These are phyloP conservation scores for Hypoxylon sp. DNA, from an alignment of 2,329 filamentous ascomycete species.

Conservation along the genomic window DNA sequence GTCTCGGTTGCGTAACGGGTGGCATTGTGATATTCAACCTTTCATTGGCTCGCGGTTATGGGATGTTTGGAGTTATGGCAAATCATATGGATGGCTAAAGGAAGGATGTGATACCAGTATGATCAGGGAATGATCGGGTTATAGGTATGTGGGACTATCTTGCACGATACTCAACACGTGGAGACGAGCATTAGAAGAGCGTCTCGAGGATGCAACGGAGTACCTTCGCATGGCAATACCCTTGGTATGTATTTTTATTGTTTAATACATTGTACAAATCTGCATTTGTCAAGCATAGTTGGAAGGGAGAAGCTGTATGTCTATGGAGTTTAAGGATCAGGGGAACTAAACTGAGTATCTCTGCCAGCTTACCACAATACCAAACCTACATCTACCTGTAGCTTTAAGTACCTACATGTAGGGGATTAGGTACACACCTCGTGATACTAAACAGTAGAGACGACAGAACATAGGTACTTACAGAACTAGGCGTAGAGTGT, in stretches of 20 bases:
- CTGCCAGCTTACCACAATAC: background rate
- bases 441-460: background rate
- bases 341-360: constrained; percentile 3
- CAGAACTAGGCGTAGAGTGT: background rate
- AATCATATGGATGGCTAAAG: constrained; percentile 39
- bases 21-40: constrained; percentile 15
- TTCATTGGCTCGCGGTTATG: constrained; percentile 45
- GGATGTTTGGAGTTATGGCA: constrained; percentile 45
- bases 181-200: constrained; percentile 36
- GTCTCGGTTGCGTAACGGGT: constrained; percentile 45
- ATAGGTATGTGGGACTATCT: constrained; percentile 41
- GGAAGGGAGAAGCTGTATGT: constrained; percentile 10
- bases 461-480: background rate
- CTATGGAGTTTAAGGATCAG: constrained; percentile 4
- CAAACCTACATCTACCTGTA: background rate
- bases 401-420: background rate
- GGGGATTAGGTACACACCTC: background rate
- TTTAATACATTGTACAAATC: constrained; percentile 51
- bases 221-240: constrained; percentile 48
- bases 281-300: constrained; percentile 25
- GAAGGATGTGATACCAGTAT: constrained; percentile 48
- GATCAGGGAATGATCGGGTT: constrained; percentile 44
- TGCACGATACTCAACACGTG: constrained; percentile 35
- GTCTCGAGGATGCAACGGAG: constrained; percentile 30
- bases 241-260: constrained; percentile 49